These are phyloP conservation scores for Anthracocystis panici-leucophaei DNA, from an alignment of 1,284 basidiomycete species.

Conservation along the genomic window DNA sequence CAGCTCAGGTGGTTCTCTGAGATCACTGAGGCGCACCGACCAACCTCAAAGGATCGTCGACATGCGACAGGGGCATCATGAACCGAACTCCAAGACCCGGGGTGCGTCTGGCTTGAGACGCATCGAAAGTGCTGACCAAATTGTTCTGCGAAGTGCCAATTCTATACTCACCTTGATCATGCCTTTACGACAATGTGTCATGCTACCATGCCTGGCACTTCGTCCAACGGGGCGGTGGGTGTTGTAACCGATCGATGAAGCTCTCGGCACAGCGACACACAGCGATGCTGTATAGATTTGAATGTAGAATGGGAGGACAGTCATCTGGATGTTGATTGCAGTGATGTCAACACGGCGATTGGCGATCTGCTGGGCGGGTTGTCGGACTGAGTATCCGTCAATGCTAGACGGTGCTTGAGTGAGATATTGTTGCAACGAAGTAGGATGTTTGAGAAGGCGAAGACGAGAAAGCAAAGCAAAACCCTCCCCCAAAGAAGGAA, in stretches of 20 bases:
- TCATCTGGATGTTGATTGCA: not conserved
- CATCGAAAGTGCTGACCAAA: not conserved
- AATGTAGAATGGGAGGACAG: not conserved
- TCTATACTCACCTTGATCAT: conserved; percentile 4
- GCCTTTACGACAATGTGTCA: not conserved
- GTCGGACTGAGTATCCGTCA: not conserved
- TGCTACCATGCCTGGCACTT: not conserved
- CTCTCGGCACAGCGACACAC: conserved; percentile 2
- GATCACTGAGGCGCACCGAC: not conserved
- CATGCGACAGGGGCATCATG: no score
- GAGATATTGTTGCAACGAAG: not conserved
- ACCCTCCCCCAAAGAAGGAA: conserved; percentile 10
- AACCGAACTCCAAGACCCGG: no score
- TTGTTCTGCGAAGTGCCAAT: not conserved
- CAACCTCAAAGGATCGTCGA: not conserved
- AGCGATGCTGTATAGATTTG: no score
- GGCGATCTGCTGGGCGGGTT: not conserved
- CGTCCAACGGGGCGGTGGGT: not conserved
- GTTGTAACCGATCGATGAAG: no score
- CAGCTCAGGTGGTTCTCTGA: no score
- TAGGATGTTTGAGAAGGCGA: not conserved
- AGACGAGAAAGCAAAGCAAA: not conserved
- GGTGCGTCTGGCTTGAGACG: no score
- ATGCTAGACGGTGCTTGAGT: no score
- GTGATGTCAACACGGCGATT: not conserved